Evolutionary conservation across 345 rosid species (phyloP).

Genomic region (Melastoma malabathricum): DNA sequence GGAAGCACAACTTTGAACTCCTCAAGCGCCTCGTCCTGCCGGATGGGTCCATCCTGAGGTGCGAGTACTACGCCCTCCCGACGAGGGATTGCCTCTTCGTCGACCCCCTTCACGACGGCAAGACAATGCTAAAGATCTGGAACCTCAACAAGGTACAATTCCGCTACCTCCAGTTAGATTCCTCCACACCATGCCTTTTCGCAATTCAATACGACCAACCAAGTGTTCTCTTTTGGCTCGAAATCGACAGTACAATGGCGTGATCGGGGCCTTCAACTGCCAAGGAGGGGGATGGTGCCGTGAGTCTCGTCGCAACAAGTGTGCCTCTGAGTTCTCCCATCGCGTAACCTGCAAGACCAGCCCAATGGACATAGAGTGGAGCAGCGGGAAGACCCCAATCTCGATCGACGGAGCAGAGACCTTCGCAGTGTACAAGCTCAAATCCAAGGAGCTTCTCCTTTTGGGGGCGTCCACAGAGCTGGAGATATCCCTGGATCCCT

Average conservation of each 20-base stretch:
- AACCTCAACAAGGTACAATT: constrained; percentile 64
- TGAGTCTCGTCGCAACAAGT: constrained; percentile 66
- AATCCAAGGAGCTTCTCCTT: constrained; percentile 55
- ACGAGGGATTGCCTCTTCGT: constrained; percentile 79
- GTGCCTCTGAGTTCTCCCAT: constrained; percentile 47
- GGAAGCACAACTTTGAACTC: constrained; percentile 64
- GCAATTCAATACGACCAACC: too few relatives aligned
- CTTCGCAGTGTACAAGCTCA: constrained; percentile 60
- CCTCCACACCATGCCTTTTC: too few relatives aligned
- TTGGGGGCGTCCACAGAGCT: constrained; percentile 32
- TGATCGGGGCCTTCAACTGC: constrained; percentile 84
- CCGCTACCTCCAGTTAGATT: too few relatives aligned
- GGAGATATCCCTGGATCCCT: constrained; percentile 58
- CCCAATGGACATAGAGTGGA: constrained; percentile 63
- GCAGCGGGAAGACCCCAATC: constrained; percentile 59
- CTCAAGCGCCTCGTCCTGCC: constrained; percentile 63
- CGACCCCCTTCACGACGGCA: constrained; percentile 94
- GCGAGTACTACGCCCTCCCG: constrained; percentile 82
- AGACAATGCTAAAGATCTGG: constrained; percentile 99
- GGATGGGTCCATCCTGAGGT: constrained; percentile 70
- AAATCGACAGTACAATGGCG: constrained; percentile 74
- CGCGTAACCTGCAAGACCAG: constrained; percentile 38
- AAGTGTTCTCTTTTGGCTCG: too few relatives aligned
- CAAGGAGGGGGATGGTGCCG: constrained; percentile 99
- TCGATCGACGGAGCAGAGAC: constrained; percentile 37